Conservation (phyloP, 352 stramenopile species). For the Phytophthora citricola region DNA sequence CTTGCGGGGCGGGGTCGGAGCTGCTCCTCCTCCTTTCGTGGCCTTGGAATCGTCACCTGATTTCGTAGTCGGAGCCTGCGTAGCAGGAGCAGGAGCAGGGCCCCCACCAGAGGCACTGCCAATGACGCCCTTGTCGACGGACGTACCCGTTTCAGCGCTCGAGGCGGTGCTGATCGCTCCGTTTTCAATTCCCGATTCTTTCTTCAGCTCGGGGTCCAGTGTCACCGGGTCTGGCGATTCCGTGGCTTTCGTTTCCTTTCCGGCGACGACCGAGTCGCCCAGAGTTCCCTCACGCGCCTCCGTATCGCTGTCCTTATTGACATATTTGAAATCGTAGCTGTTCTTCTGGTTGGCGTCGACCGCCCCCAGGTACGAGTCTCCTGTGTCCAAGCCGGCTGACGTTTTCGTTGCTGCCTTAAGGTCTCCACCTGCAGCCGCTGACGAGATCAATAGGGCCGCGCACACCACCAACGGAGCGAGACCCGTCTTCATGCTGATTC, state of each 20-base stretch:
- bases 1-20: not conserved
- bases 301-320: conserved; percentile 14
- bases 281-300: conserved; percentile 17
- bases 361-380: conserved; percentile 19
- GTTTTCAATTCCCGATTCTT: conserved; percentile 16
- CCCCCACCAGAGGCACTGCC: conserved; percentile 8
- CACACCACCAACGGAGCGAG: conserved; percentile 21
- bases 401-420: conserved; percentile 8
- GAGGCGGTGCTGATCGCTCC: conserved; percentile 10
- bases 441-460: conserved; percentile 21
- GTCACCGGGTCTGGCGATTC: conserved; percentile 14
- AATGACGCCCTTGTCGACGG: conserved; percentile 10
- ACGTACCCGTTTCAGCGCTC: conserved; percentile 1
- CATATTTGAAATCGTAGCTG: conserved; percentile 29
- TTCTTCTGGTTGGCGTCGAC: conserved; percentile 12
- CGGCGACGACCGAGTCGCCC: conserved; percentile 24
- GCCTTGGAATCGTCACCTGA: conserved; percentile 13
- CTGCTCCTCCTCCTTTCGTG: conserved; percentile 4
- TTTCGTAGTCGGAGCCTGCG: not conserved
- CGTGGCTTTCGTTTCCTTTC: conserved; percentile 19
- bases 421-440: conserved; percentile 13
- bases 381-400: conserved; percentile 9
- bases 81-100: not conserved
- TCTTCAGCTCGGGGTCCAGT: conserved; percentile 18
- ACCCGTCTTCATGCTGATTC: conserved; percentile 23